Base-by-base conservation (phyloP, 2,329 filamentous ascomycete species). In the Ophiostoma novo-ulmi region DNA sequence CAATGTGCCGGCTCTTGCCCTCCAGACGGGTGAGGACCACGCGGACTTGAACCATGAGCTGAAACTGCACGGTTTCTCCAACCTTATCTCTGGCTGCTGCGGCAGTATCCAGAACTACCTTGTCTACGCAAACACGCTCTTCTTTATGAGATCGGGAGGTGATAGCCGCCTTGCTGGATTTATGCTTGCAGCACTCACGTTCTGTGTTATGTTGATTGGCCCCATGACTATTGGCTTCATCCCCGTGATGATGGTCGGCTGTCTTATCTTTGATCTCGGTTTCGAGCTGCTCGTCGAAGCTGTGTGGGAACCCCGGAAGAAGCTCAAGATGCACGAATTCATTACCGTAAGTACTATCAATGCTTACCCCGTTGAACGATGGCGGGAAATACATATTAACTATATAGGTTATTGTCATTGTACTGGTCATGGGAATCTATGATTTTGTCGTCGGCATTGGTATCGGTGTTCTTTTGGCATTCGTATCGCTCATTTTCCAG, bases 91-190 rank as follows among this genome's bases (percentile, higher is more conserved):
- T 10, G 95, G 95, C 2, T 87, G 90, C 73, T 83, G 88, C 14
- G 95, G 95, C 14, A 97, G 94, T 77, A 96, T 99, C 72, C 86
- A 96, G 80, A 99, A 99, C 79, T 99, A 99, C 77, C 86, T 99
- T 1, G 95, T 99, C 0, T 99, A 98, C 77, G 94, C 94, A 71
- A 99, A 99, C 78, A 97, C 93, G 73, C 87, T 97, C n/a, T 88
- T 99, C 71, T 98, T 99, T 80, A 97, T 98, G 78, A 88, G 91
- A 36, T 97, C 93, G 66, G 95, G 95, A 20, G 95, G 94, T 26
- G 88, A 96, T 77, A 94, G 88, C 76, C 89, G 95, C 67, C 82
- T 97, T 64, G 95, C 94, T 10, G 95, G 95, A 3, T 85, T 94
- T 36, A 87, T 97, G 82, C 85, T 99, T 68, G 95, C 95, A 0